Evolutionary conservation across 2,329 filamentous ascomycete species (phyloP).

Genomic region (Ascosphaera apis): DNA sequence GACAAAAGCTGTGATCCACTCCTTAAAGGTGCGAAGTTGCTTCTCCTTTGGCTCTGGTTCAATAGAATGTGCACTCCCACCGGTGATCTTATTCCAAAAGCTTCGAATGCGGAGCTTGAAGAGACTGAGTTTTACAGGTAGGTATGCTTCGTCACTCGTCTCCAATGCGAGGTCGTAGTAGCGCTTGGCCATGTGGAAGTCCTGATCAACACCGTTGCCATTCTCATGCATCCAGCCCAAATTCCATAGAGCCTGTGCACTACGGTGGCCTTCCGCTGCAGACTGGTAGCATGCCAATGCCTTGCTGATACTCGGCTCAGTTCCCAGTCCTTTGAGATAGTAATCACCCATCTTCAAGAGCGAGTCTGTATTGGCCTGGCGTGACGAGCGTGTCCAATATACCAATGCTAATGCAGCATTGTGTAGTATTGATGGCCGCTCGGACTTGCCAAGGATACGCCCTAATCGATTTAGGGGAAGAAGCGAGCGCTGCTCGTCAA

Average conservation of each 20-base stretch:
- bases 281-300: slow-evolving; percentile 83
- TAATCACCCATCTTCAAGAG: slow-evolving; percentile 98
- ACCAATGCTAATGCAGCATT: slow-evolving; percentile 52
- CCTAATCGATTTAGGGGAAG: slow-evolving; percentile 34
- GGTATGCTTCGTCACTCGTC: slow-evolving; percentile 79
- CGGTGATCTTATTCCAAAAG: slow-evolving; percentile 83
- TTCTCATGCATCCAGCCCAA: slow-evolving; percentile 99
- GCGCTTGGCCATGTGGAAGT: slow-evolving; percentile 89
- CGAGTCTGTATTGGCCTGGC: slow-evolving; percentile 80
- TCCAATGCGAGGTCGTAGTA: slow-evolving; percentile 86
- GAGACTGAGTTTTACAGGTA: slow-evolving; percentile 73
- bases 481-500: slow-evolving; percentile 48
- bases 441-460: slow-evolving; percentile 26
- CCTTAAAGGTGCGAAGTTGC: slow-evolving; percentile 41
- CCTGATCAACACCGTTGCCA: slow-evolving; percentile 72
- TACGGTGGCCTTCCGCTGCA: slow-evolving; percentile 74
- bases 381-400: slow-evolving; percentile 86
- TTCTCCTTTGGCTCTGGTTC: slow-evolving; percentile 61
- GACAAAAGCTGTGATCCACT: slow-evolving; percentile 76
- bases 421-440: slow-evolving; percentile 24
- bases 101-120: slow-evolving; percentile 66
- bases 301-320: slow-evolving; percentile 50
- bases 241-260: slow-evolving; percentile 90
- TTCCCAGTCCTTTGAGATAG: slow-evolving; percentile 64
- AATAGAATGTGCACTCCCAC: slow-evolving; percentile 80